Evolutionary conservation across 768 basidiomycete genomes (phyloP).

Genomic region (Lactarius tabidus): DNA sequence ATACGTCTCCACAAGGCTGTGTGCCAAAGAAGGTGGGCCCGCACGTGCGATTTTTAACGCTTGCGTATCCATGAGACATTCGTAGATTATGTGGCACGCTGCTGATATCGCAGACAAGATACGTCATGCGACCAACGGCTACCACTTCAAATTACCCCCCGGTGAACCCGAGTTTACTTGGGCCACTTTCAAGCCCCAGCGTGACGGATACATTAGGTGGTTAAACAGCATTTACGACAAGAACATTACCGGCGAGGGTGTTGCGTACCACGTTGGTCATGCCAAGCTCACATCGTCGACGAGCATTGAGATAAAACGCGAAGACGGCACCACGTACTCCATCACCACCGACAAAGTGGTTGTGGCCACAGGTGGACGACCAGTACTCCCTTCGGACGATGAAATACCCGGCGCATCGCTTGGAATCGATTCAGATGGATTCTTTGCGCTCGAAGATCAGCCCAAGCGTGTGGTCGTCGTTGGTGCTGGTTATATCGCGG

Average conservation of each 20-base stretch:
- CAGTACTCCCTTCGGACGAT: constrained; percentile 72
- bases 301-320: constrained; percentile 66
- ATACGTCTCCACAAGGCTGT: constrained; percentile 54
- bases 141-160: constrained; percentile 53
- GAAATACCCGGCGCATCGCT: constrained; percentile 85
- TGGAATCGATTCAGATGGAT: constrained; percentile 93
- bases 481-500: constrained; percentile 97
- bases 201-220: constrained; percentile 89
- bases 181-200: constrained; percentile 86
- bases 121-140: constrained; percentile 65
- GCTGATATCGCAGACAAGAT: constrained; percentile 87
- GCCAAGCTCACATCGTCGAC: constrained; percentile 68
- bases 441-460: constrained; percentile 88
- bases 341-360: constrained; percentile 75
- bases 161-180: constrained; percentile 69
- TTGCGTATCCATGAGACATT: not conserved
- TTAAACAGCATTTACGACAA: constrained; percentile 89
- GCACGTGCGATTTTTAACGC: not conserved
- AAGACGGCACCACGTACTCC: constrained; percentile 65
- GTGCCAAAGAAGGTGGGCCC: constrained; percentile 87
- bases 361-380: constrained; percentile 83
- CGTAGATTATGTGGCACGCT: constrained; percentile 96
- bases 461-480: constrained; percentile 92
- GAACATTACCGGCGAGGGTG: constrained; percentile 83
- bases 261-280: constrained; percentile 80